Percentiles rank a stretch among this genome's conserved stretches.
These are phyloP conservation scores for Saccharomyces hybrid DNA, from an alignment of 1,139 yeast genomes.

Conservation along the genomic window DNA sequence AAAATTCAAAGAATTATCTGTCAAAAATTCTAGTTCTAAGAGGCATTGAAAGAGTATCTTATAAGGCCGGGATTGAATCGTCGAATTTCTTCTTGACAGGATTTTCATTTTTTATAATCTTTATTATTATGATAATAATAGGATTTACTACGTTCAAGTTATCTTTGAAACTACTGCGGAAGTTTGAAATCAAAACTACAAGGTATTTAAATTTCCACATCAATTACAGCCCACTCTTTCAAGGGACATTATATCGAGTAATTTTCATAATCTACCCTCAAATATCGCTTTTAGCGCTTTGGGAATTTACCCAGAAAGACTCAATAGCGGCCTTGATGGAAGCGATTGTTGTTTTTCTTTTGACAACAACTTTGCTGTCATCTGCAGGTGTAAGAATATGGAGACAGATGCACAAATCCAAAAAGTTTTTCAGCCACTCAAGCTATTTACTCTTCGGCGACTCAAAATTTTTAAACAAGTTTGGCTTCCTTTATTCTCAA, in stretches of 20 bases:
- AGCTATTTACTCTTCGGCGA: conserved; percentile 90
- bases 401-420: conserved; percentile 63
- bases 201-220: conserved; percentile 71
- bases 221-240: conserved; percentile 72
- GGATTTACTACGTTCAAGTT: conserved; percentile 65
- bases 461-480: conserved; percentile 68
- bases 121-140: conserved; percentile 64
- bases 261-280: conserved; percentile 81
- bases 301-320: conserved; percentile 82
- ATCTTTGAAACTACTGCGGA: conserved; percentile 58
- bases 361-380: conserved; percentile 50
- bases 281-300: conserved; percentile 68
- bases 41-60: conserved; percentile 90
- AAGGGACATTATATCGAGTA: conserved; percentile 82
- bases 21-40: conserved; percentile 71
- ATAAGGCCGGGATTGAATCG: conserved; percentile 73
- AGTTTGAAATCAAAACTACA: conserved; percentile 45
- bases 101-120: conserved; percentile 70
- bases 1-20: conserved; percentile 38
- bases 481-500: conserved; percentile 90
- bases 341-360: conserved; percentile 60
- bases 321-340: conserved; percentile 80
- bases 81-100: conserved; percentile 84
- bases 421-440: conserved; percentile 72
- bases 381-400: conserved; percentile 74